phyloP scores from a whole-genome alignment of 2,329 filamentous ascomycete genomes.

The Talaromyces piceae region DNA sequence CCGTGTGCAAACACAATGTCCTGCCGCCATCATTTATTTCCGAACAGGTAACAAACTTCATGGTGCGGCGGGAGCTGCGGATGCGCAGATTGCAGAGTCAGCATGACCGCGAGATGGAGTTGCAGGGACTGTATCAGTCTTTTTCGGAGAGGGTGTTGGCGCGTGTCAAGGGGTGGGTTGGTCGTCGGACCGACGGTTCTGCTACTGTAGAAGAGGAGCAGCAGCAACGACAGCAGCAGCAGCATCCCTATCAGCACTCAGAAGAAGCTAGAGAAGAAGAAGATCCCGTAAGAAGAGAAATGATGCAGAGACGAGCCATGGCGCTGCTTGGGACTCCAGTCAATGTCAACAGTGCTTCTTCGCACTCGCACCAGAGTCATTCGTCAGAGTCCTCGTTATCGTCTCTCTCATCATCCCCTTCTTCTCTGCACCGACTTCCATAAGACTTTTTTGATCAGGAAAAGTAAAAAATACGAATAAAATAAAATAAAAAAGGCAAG shows the following conservation, averaged over 20 bases:
- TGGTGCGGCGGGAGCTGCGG: constrained; percentile 74
- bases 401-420: background rate
- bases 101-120: background rate
- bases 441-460: no score
- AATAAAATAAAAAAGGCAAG: no score
- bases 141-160: background rate
- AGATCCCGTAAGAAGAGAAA: constrained; percentile 5
- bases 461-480: no score
- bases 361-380: background rate
- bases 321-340: constrained; percentile 9
- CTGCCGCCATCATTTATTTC: constrained; percentile 62
- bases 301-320: constrained; percentile 11
- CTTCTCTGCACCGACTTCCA: background rate
- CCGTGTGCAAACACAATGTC: constrained; percentile 79
- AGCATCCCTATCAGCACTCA: background rate
- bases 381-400: background rate
- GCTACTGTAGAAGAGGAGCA: background rate
- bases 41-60: constrained; percentile 66
- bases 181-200: background rate
- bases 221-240: background rate
- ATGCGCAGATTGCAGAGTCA: constrained; percentile 37
- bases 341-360: background rate
- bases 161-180: background rate
- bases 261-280: background rate
- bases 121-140: background rate